A percentile compares a stretch with the other conserved stretches of the same genome.
Conservation (phyloP, 345 rosid species). For the Citrus inodora region DNA sequence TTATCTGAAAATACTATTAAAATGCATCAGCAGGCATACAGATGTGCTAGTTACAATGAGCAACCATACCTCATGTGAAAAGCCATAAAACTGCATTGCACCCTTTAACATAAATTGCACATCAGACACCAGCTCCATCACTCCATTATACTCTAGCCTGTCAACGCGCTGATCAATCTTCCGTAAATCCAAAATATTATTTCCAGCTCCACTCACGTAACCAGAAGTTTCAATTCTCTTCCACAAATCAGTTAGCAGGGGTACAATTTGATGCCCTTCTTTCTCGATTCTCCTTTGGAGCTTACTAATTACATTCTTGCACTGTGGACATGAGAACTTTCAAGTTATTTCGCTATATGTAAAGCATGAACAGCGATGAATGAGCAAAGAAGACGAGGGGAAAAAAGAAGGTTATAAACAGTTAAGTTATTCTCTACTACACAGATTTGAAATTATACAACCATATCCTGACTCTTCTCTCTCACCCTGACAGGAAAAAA, state of each 20-base stretch:
- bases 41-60: not conserved
- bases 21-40: not conserved
- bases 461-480: not conserved
- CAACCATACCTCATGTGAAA: constrained; percentile 83
- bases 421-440: not conserved
- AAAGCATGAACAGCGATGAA: not conserved
- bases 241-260: constrained; percentile 87
- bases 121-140: constrained; percentile 86
- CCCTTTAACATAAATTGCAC: constrained; percentile 86
- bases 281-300: constrained; percentile 84
- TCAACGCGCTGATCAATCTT: constrained; percentile 90
- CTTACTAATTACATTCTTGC: constrained; percentile 87
- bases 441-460: not conserved
- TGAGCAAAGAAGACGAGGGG: not conserved
- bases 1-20: not conserved
- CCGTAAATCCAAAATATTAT: constrained; percentile 68
- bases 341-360: constrained; percentile 16
- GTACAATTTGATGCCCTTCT: constrained; percentile 95
- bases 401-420: not conserved
- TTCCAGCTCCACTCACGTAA: constrained; percentile 59
- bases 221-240: constrained; percentile 70
- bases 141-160: constrained; percentile 69
- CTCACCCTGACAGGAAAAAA: not conserved
- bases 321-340: constrained; percentile 46
- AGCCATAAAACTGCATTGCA: constrained; percentile 80